A percentile compares a stretch with the other conserved stretches of the same genome.
phyloP scores from a whole-genome alignment of 2,329 filamentous ascomycete genomes.

The Daldinia eschscholtzii region DNA sequence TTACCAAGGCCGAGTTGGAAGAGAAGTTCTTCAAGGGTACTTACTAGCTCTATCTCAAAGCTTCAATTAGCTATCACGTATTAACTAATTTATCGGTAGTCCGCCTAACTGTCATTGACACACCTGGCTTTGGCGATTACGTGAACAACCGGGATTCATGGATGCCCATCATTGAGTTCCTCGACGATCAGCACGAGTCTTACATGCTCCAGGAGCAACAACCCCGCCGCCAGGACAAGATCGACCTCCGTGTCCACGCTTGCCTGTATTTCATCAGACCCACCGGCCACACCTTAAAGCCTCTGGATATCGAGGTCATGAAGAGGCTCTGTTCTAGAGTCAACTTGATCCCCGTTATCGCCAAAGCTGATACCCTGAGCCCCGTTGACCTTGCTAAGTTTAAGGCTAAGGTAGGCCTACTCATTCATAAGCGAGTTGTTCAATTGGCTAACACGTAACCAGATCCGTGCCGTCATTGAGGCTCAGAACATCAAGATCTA shows the following conservation, averaged over 20 bases:
- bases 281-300: conserved; percentile 98
- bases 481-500: conserved; percentile 99
- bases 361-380: conserved; percentile 98
- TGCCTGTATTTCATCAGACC: conserved; percentile 99
- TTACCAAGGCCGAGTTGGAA: conserved; percentile 99
- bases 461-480: conserved; percentile 96
- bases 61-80: conserved; percentile 37
- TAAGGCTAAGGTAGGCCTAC: conserved; percentile 85
- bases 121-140: conserved; percentile 98
- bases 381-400: conserved; percentile 91
- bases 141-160: conserved; percentile 99
- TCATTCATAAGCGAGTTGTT: not conserved
- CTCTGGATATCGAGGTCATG: conserved; percentile 99
- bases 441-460: conserved; percentile 30
- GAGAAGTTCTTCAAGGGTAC: conserved; percentile 99
- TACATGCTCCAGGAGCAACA: conserved; percentile 99
- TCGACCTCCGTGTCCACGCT: conserved; percentile 97
- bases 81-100: conserved; percentile 66
- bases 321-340: conserved; percentile 98
- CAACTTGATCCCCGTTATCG: conserved; percentile 97
- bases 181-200: conserved; percentile 99
- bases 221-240: conserved; percentile 97
- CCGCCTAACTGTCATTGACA: conserved; percentile 98
- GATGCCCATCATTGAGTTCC: conserved; percentile 99
- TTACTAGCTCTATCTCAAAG: conserved; percentile 14